Base-by-base conservation (phyloP, 495 filamentous ascomycete species). In the Massariosphaeria phaeospora region DNA sequence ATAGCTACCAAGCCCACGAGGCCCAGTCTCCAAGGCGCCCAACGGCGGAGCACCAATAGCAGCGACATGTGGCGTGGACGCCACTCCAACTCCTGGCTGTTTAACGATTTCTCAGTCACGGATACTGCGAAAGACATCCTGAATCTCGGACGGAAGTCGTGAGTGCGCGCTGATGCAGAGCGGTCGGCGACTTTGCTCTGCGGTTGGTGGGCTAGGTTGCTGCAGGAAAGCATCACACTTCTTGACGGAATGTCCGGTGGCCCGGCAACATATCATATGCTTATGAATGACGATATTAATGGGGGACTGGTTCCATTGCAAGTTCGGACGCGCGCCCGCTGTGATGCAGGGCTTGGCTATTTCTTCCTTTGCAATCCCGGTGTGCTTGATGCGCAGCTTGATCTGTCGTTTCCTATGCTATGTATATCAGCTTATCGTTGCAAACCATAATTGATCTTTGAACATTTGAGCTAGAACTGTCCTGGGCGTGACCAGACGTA, bases 11-110 rank as follows among this genome's bases (percentile, higher is more conserved):
- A 56, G 21, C 38, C 61, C 3, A 23, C 43, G 23, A 20, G 49
- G 23, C 51, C 55, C 7, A 54, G 40, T 34, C 42, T 54, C 18
- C 44, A 49, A 24, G 39, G 48, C 25, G 44, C 55, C 15, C 17
- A 34, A 24, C 24, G 59, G 25, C 27, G 50, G 24, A 53, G 48
- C 53, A 62, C 59, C 4, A 49, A 29, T 18, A 47, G 55, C 41
- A 63, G 61, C 52, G 61, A 64, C 33, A 41, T 56, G 47, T 61
- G 57, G 57, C 52, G 48, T 20, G 61, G 61, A 41, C 46, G 61
- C n/a, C 61, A 64, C 46, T 56, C 61, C 18, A 64, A 64, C 35
- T 49, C 47, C 12, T 64, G 61, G 61, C 57, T 64, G 6, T 64
- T 64, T 44, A 64, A 64, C 45, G 61, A 57, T 39, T 64, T 61